These are phyloP conservation scores for Podila minutissima DNA, from an alignment of 192 early-diverging fungal species.

Conservation along the genomic window DNA sequence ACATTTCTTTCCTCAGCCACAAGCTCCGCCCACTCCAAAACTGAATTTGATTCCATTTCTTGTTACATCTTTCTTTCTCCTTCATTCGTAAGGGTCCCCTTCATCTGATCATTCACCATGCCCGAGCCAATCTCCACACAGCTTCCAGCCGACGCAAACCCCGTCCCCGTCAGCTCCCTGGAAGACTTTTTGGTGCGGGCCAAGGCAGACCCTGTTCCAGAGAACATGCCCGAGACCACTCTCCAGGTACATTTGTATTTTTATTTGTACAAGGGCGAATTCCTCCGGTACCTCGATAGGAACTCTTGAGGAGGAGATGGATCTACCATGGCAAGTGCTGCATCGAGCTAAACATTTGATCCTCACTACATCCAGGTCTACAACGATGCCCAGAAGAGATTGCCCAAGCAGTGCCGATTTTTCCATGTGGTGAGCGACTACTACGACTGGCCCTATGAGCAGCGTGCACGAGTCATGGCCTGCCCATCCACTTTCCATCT, in stretches of 20 bases:
- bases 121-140: background rate
- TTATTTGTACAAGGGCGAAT: no score
- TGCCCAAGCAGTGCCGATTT: constrained; percentile 60
- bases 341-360: background rate
- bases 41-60: no score
- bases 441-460: constrained; percentile 80
- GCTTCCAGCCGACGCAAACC: constrained; percentile 14
- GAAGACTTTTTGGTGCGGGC: constrained; percentile 33
- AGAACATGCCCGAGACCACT: constrained; percentile 24
- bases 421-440: constrained; percentile 80
- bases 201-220: constrained; percentile 9
- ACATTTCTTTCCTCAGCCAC: background rate
- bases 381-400: constrained; percentile 29
- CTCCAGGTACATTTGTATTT: constrained; percentile 10
- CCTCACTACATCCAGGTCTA: constrained; percentile 15
- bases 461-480: constrained; percentile 69
- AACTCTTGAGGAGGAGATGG: background rate
- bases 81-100: no score
- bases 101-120: background rate
- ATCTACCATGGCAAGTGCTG: background rate
- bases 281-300: background rate
- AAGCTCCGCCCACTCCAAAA: background rate
- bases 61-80: no score
- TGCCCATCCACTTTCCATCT: constrained; percentile 83
- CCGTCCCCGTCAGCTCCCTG: constrained; percentile 12